Evolutionary conservation across 768 basidiomycete genomes (phyloP).

Genomic region (Lentinula guzmanii): DNA sequence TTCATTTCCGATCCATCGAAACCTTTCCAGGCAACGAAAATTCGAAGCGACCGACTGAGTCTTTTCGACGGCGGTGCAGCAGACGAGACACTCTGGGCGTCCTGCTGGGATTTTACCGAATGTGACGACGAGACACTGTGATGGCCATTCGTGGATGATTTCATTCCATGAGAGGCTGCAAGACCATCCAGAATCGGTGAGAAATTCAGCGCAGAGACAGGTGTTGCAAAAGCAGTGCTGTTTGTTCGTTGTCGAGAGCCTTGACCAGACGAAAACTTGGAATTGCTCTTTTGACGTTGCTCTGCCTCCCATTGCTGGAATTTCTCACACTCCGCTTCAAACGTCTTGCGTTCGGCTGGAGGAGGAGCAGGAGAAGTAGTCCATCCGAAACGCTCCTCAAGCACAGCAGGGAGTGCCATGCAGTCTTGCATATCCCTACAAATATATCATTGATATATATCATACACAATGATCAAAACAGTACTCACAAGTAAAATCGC

Average conservation of each 20-base stretch:
- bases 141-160: not conserved
- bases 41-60: slow-evolving; percentile 47
- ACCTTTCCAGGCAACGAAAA: slow-evolving; percentile 56
- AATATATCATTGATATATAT: slow-evolving; percentile 3
- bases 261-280: not conserved
- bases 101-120: not conserved
- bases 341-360: slow-evolving; percentile 47
- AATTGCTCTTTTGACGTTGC: slow-evolving; percentile 15
- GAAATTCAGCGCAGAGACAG: not conserved
- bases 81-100: not conserved
- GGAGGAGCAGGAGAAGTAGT: slow-evolving; percentile 28
- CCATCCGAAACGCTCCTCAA: slow-evolving; percentile 50
- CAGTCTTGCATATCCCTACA: slow-evolving; percentile 62
- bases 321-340: slow-evolving; percentile 50
- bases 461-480: not conserved
- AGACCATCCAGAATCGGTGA: not conserved
- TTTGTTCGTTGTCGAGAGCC: not conserved
- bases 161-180: not conserved
- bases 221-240: not conserved
- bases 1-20: slow-evolving; percentile 4
- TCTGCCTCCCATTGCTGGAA: slow-evolving; percentile 47
- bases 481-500: slow-evolving; percentile 57
- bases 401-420: slow-evolving; percentile 37
- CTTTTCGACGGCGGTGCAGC: slow-evolving; percentile 22
- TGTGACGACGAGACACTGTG: not conserved